Evolutionary conservation across 371 early-diverging fungal species (phyloP), one percentile per base, ranked within the genome.

Genomic region (Chytridium lagenaria): DNA sequence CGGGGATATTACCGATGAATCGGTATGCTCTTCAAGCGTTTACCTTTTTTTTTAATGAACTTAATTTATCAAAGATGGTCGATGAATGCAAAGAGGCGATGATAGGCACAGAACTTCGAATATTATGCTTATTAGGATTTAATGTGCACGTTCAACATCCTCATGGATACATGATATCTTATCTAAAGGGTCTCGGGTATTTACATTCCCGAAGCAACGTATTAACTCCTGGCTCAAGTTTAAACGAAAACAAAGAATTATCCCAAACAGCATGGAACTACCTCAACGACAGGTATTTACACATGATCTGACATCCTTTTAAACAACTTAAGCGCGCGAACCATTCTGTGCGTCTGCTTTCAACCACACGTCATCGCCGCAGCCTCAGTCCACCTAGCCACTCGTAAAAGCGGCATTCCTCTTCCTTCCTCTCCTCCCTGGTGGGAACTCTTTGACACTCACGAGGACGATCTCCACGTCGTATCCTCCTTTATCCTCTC

Each of bases 61-160:
- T 52, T 52, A 44, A 12, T 44, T 26, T 10, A 5, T 26, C 12
- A 61, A 61, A 91, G 90, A 83, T 76, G 61, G 92, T 87, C 55
- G 91, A 91, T 59, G 90, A 90, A 23, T 76, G 92, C 76, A 93
- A 93, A 77, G 88, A 92, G 63, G 92, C 88, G 40, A 81, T 93
- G 66, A 87, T 94, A 23, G 81, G 85, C 22, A 92, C 90, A 26
- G 98, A 98, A 78, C 89, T 95, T 87, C 90, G 92, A 55, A 90
- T 98, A 30, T 82, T 98, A 55, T 89, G 90, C 39, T 86, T 86
- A 26, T 86, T 98, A 1, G 96, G 93, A 1, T 98, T 98, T 81
- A 93, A 97, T 76, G 96, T 97, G 0, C 95, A 96, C 75, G 98
- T 97, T 0, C 92, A 97, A 78, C 88, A 94, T 19, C 96, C 98